phyloP scores from a whole-genome alignment of 208 protist species.

The Acanthamoeba sp. region DNA sequence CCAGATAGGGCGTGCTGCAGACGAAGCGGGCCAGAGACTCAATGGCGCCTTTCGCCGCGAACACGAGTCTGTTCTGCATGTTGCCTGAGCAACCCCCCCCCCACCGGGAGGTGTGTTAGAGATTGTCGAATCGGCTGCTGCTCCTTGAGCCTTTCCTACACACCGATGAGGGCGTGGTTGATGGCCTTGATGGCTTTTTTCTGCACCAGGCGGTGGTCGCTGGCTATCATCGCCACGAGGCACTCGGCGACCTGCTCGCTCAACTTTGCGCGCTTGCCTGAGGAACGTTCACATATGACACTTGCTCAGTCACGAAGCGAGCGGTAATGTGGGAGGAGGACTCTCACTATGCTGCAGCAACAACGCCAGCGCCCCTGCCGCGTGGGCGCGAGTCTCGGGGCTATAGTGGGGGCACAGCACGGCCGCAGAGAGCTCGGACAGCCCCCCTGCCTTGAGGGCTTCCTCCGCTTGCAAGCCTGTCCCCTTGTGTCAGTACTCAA shows the following conservation, averaged over 20 bases:
- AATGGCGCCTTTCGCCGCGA: neutral
- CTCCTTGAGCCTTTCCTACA: too few relatives aligned
- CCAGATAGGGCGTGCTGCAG: neutral
- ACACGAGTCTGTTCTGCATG: neutral
- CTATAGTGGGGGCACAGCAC: neutral
- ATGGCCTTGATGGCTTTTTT: neutral
- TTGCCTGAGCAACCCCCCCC: neutral
- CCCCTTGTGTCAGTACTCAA: neutral
- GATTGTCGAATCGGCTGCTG: neutral
- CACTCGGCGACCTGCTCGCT: neutral
- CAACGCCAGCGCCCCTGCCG: neutral
- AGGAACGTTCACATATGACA: neutral
- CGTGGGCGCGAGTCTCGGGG: neutral
- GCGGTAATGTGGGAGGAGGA: too few relatives aligned
- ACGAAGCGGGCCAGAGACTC: neutral
- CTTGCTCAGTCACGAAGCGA: too few relatives aligned
- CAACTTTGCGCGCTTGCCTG: neutral
- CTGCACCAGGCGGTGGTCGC: neutral
- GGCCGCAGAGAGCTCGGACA: neutral
- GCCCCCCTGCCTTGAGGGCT: neutral
- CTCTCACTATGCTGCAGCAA: neutral
- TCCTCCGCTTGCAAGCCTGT: neutral
- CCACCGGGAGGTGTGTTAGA: too few relatives aligned
- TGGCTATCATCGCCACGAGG: neutral
- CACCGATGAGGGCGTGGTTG: neutral